A percentile compares a stretch with the other conserved stretches of the same genome.
phyloP scores from a whole-genome alignment of 208 protist species.

The Perkinsela sp. region DNA sequence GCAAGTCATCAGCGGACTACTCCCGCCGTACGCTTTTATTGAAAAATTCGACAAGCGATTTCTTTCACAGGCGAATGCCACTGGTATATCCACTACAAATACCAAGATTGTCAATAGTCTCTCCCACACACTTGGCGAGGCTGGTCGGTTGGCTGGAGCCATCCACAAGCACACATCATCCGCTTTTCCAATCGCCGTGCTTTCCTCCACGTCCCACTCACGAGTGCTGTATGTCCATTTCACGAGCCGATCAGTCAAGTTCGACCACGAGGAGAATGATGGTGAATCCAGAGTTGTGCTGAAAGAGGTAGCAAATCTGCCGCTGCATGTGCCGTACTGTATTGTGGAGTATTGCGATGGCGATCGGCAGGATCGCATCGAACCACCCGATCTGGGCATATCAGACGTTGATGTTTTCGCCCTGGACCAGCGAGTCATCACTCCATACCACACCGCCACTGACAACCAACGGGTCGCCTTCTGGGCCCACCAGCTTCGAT shows the following conservation, averaged over 20 bases:
- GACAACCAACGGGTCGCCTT: no score
- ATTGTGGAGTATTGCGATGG: neutral
- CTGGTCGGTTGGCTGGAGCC: neutral
- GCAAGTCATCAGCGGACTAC: neutral
- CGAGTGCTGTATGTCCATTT: neutral
- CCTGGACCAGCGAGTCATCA: no score
- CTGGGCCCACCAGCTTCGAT: no score
- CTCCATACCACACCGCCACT: no score
- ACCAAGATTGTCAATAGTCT: neutral
- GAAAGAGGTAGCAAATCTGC: neutral
- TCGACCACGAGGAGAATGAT: neutral
- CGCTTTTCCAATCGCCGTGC: neutral
- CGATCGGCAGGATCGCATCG: no score
- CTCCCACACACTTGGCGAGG: neutral
- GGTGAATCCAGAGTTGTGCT: neutral
- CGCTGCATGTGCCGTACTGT: neutral
- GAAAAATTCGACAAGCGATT: neutral
- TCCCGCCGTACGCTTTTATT: neutral
- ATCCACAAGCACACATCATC: neutral
- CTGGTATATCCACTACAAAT: neutral
- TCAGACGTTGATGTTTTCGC: no score
- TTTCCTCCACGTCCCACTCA: neutral
- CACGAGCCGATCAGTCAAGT: neutral
- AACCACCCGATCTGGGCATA: no score
- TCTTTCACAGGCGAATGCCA: neutral